phyloP scores from a whole-genome alignment of 148 eudicot species.

The Fallopia convolvulus region DNA sequence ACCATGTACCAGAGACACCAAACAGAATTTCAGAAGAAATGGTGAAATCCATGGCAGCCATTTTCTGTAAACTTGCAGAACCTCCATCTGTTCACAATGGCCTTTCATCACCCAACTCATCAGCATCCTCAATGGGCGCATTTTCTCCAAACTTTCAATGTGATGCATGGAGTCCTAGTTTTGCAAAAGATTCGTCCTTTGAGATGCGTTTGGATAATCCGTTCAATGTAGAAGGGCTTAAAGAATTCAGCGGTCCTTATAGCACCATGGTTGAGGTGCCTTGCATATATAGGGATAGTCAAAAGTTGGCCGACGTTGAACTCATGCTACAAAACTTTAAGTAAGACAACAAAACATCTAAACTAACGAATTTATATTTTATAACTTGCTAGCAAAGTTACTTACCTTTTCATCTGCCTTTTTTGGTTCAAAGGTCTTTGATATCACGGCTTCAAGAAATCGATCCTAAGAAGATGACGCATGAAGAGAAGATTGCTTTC shows the following conservation, averaged over 20 bases:
- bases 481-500: constrained; percentile 86
- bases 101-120: constrained; percentile 78
- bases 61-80: constrained; percentile 85
- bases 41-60: constrained; percentile 83
- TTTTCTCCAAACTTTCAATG: constrained; percentile 59
- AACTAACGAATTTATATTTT: background rate
- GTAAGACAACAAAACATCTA: constrained; percentile 24
- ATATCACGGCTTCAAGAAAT: constrained; percentile 53
- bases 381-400: background rate
- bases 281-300: constrained; percentile 40
- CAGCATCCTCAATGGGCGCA: constrained; percentile 67
- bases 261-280: constrained; percentile 46
- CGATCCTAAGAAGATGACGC: constrained; percentile 60
- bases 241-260: constrained; percentile 47
- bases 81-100: constrained; percentile 53
- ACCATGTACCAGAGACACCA: constrained; percentile 78
- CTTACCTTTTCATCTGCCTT: background rate
- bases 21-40: constrained; percentile 87
- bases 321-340: constrained; percentile 50
- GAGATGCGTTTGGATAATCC: constrained; percentile 34
- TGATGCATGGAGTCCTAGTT: constrained; percentile 80
- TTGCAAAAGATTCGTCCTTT: constrained; percentile 63
- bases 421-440: constrained; percentile 43
- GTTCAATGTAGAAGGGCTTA: constrained; percentile 27
- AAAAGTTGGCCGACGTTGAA: constrained; percentile 37